A percentile compares a stretch with the other conserved stretches of the same genome.
Conservation (phyloP, 805 yeast genomes). For the Starmera amethionina region DNA sequence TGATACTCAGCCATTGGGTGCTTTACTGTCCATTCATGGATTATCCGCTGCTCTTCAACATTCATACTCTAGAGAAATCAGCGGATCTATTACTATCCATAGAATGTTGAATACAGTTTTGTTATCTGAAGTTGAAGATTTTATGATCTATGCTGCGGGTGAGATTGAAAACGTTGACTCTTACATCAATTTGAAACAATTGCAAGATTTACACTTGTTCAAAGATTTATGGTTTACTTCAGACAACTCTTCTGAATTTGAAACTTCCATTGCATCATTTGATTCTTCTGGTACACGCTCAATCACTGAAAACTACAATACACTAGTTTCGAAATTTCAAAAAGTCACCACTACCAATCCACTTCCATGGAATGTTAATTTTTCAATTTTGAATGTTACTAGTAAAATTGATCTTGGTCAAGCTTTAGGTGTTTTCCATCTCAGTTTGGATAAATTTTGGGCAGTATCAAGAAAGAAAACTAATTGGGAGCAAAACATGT, state of each 20-base stretch:
- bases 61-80: slow-evolving; percentile 79
- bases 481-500: slow-evolving; percentile 63
- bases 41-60: slow-evolving; percentile 75
- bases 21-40: slow-evolving; percentile 40
- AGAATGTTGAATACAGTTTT: slow-evolving; percentile 39
- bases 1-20: slow-evolving; percentile 29
- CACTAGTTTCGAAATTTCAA: slow-evolving; percentile 34
- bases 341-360: slow-evolving; percentile 55
- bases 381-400: slow-evolving; percentile 40
- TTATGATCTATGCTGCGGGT: slow-evolving; percentile 39
- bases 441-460: slow-evolving; percentile 56
- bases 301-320: slow-evolving; percentile 5
- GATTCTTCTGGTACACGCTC: neutral
- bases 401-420: slow-evolving; percentile 73
- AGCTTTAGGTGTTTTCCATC: slow-evolving; percentile 58
- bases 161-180: slow-evolving; percentile 45
- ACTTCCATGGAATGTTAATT: slow-evolving; percentile 64
- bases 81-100: slow-evolving; percentile 54
- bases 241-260: slow-evolving; percentile 1
- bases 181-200: slow-evolving; percentile 69
- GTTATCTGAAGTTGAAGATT: slow-evolving; percentile 30
- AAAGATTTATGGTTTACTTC: slow-evolving; percentile 60
- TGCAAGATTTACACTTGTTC: slow-evolving; percentile 79
- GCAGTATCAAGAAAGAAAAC: slow-evolving; percentile 54
- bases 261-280: slow-evolving; percentile 16